phyloP scores from a whole-genome alignment of 768 basidiomycete genomes.

The button mushroom (Agaricus bisporus) region DNA sequence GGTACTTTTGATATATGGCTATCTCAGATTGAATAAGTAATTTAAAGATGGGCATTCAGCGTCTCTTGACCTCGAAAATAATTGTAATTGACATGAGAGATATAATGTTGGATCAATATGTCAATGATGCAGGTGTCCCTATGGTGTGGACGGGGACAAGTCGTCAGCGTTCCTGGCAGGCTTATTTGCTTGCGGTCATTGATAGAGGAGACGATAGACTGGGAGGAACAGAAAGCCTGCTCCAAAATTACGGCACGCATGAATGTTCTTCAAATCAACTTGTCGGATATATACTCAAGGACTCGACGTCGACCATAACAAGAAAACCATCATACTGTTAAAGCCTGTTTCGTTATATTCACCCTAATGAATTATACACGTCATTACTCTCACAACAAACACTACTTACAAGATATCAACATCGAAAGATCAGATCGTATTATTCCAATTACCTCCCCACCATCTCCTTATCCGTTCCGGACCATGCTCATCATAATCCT shows the following conservation, averaged over 20 bases:
- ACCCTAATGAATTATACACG: background rate
- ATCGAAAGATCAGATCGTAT: conserved; percentile 12
- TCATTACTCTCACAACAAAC: background rate
- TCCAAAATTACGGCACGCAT: background rate
- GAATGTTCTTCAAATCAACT: conserved; percentile 4
- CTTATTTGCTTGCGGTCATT: background rate
- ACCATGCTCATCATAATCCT: conserved; percentile 89
- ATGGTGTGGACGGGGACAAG: background rate
- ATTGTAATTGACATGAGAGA: too few relatives aligned
- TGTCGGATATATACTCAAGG: background rate
- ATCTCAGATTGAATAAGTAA: too few relatives aligned
- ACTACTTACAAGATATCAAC: background rate
- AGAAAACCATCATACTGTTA: too few relatives aligned
- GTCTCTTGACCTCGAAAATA: too few relatives aligned
- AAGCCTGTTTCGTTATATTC: too few relatives aligned
- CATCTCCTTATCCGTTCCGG: conserved; percentile 82
- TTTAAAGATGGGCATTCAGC: too few relatives aligned
- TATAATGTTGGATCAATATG: conserved; percentile 1
- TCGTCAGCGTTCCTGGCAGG: background rate
- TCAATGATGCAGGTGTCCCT: background rate
- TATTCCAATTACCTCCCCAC: conserved; percentile 92
- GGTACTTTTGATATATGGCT: conserved; percentile 6
- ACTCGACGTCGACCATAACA: too few relatives aligned
- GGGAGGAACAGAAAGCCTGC: background rate
- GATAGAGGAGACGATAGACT: background rate